Evolutionary conservation across 305 asterid genomes (phyloP), one percentile per base, ranked within the genome.

Genomic region (Fraxinus nigra): DNA sequence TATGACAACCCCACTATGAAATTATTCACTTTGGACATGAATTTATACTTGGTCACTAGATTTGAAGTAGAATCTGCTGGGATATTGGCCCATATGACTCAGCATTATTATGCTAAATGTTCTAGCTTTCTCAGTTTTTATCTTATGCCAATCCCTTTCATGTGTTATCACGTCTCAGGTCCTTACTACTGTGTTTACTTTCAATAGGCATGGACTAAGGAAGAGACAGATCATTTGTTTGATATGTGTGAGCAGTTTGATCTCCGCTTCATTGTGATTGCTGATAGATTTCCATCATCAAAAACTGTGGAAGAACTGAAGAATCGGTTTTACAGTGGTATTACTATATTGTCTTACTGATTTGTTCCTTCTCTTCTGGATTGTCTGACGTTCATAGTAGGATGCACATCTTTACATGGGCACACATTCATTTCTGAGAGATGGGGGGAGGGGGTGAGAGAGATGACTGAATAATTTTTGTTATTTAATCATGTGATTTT

Each of bases 291-390:
- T 84, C 92, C 97, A 67, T 88, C 97, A 43, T 82, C 95, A 80
- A 93, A 89, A 87, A 89, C 97, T 8, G 90, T 96, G 82, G 99
- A 96, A 91, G 99, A 96, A 83, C 90, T 96, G 82, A 96, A 93
- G 89, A 89, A 88, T 82, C 98, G 98, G 22, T 93, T 92, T 76
- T 96, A 96, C 76, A 89, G 90, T 85, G 99, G 98, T 96, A 93
- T 77, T 32, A 26, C 73, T 61, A 76, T 48, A 86, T 24, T 77
- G 70, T 46, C 51, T 22, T 59, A 18, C 56, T 83, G 48, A 51
- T 22, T 69, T 65, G 13, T 34, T 26, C 48, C 51, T 83, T 78
- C 74, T 70, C 78, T 33, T 75, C 79, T 72, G 63, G 75, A 11
- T 76, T 56, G 9, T 72, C 67, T 85, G 80, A 59, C 22, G 40